A percentile compares a stretch with the other conserved stretches of the same genome.
Evolutionary conservation across 2,329 filamentous ascomycete genomes (phyloP).

Genomic region (Fusarium gaditjirri): DNA sequence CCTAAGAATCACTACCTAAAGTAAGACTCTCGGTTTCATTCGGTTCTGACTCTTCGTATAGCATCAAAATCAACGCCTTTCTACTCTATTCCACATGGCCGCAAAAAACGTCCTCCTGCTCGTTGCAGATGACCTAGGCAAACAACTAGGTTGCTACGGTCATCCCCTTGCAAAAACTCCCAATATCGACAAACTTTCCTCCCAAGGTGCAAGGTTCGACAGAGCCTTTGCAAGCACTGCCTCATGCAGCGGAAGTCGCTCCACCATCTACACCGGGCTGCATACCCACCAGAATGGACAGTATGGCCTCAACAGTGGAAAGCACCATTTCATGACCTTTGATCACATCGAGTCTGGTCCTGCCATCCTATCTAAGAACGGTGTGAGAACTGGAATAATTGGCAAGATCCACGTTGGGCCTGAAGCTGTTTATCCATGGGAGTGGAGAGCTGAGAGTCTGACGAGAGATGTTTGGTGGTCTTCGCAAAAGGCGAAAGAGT

Average conservation of each 20-base stretch:
- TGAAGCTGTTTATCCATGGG: not conserved
- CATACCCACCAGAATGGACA: constrained; percentile 60
- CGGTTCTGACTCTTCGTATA: rapidly evolving
- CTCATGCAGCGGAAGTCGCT: constrained; percentile 59
- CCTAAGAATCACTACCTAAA: too few species aligned
- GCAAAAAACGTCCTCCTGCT: not conserved
- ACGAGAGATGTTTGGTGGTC: not conserved
- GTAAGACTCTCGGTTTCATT: not conserved
- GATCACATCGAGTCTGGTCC: constrained; percentile 57
- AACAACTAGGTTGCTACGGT: not conserved
- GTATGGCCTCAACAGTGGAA: constrained; percentile 54
- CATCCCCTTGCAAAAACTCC: not conserved
- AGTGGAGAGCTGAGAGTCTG: not conserved
- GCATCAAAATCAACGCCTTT: not conserved
- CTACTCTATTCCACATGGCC: not conserved
- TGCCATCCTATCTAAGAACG: constrained; percentile 50
- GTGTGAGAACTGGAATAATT: constrained; percentile 59
- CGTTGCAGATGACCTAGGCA: not conserved
- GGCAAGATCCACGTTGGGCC: constrained; percentile 62
- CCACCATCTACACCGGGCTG: constrained; percentile 60
- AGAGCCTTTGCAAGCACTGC: constrained; percentile 55
- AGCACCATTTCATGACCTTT: constrained; percentile 56
- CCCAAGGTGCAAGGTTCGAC: not conserved
- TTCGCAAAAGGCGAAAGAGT: not conserved
- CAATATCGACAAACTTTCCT: not conserved